Conservation (phyloP, 306 rosid genomes). For the Corylus heterophylla region DNA sequence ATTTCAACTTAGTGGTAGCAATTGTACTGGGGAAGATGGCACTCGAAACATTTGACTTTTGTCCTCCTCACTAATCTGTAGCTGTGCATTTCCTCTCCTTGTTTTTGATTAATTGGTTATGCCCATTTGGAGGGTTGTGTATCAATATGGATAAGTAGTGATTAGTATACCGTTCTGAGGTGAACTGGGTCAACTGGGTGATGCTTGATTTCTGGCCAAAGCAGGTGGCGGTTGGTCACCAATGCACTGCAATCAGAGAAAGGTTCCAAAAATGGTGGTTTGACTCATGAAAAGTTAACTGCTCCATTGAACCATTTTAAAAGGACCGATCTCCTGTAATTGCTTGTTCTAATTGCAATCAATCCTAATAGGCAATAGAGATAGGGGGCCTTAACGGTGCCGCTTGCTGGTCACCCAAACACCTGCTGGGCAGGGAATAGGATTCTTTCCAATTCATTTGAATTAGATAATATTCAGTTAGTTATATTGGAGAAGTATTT, state of each 20-base stretch:
- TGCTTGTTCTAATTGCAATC: no score
- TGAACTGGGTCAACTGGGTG: not conserved
- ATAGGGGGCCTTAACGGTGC: no score
- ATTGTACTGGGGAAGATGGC: conserved; percentile 18
- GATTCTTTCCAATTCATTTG: no score
- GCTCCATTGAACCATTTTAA: not conserved
- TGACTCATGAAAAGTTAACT: not conserved
- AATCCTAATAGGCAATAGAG: no score
- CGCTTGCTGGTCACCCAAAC: no score
- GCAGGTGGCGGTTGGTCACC: conserved; percentile 2
- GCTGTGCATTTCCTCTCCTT: conserved; percentile 10
- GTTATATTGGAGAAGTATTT: no score
- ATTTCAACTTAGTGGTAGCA: conserved; percentile 4
- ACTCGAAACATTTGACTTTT: conserved; percentile 19
- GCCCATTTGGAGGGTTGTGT: conserved; percentile 16
- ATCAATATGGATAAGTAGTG: not conserved
- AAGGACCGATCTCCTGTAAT: no score
- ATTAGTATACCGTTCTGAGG: not conserved
- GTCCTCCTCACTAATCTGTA: conserved; percentile 6
- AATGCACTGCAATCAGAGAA: not conserved
- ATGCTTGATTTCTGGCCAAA: not conserved
- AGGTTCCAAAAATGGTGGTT: not conserved
- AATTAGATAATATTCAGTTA: no score
- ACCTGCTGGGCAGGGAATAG: no score
- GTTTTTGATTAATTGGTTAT: conserved; percentile 14